Conservation (phyloP, 2,329 filamentous ascomycete species). For the Endoconidiophora laricicola region DNA sequence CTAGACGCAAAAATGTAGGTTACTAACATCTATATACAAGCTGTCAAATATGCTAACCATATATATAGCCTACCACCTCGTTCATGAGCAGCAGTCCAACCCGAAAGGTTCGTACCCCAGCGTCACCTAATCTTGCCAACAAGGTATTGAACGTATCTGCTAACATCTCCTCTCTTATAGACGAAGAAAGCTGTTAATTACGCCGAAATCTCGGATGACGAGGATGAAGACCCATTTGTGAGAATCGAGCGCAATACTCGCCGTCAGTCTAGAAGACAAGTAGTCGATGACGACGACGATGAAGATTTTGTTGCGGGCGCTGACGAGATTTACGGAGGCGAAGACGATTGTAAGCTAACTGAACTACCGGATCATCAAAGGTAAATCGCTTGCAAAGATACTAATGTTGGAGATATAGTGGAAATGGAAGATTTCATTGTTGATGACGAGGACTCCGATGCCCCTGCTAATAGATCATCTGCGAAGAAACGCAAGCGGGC, state of each 20-base stretch:
- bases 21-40: slow-evolving; percentile 21
- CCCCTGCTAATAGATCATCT: slow-evolving; percentile 25
- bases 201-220: slow-evolving; percentile 68
- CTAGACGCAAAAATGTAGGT: slow-evolving; percentile 35
- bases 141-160: too few relatives aligned
- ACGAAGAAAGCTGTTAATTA: slow-evolving; percentile 53
- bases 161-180: slow-evolving; percentile 18
- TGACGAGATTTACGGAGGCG: slow-evolving; percentile 36
- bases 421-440: slow-evolving; percentile 82
- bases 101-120: slow-evolving; percentile 44
- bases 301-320: slow-evolving; percentile 45
- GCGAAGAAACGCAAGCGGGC: slow-evolving; percentile 65
- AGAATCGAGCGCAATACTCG: slow-evolving; percentile 16
- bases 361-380: not conserved
- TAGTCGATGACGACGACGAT: slow-evolving; percentile 51
- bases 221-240: slow-evolving; percentile 43
- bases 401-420: slow-evolving; percentile 21
- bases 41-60: too few relatives aligned
- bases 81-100: slow-evolving; percentile 52
- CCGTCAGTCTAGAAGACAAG: slow-evolving; percentile 34
- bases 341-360: slow-evolving; percentile 39
- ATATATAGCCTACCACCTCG: slow-evolving; percentile 20
- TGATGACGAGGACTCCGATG: slow-evolving; percentile 75
- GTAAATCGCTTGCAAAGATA: not conserved
- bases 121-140: not conserved